Evolutionary conservation across 257 asterid species (phyloP), one percentile per base, ranked within the genome.

Genomic region (Scutellaria galericulata): DNA sequence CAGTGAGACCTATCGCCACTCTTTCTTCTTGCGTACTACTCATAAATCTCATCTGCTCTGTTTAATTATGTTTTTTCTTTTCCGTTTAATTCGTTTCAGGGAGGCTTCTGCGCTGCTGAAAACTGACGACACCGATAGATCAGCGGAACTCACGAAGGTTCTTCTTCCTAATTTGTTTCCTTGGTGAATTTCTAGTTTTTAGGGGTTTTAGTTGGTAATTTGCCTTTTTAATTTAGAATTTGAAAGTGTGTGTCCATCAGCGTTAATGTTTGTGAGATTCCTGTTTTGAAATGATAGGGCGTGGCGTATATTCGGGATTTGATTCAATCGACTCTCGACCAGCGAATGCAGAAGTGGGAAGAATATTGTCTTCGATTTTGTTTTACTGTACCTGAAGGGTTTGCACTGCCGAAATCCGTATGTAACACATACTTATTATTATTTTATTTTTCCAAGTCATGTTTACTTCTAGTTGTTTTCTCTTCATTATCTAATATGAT

Each of bases 291-390:
- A 31, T 15, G n/a, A 24, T 72, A 86, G 90, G 93, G 88, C 18
- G 80, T 83, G 40, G 79, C 70, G 2, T 41, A 46, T 55, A 59
- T 87, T 45, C 78, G 73, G 62, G 15, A 78, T 44, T 59, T 77
- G 78, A 54, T 79, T 60, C 77, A 67, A 31, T 11, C 11, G 79
- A 76, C 71, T n/a, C 72, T 87, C 41, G 81, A 81, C 70, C 72
- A 73, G 76, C 72, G 83, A 45, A 56, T 87, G 86, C 75, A 81
- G 79, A 77, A 48, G 75, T 87, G 93, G 90, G 88, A 85, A 75
- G 83, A 83, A 47, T 87, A 83, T 52, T 77, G 80, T 72, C 88
- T 77, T 15, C 82, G 79, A 41, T 66, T 69, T 69, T 77, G 83
- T 75, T 87, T 87, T 52, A 24, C 46, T 42, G 87, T 85, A 13